These are phyloP conservation scores for Cladosporium sp. DNA, from an alignment of 2,329 filamentous ascomycete genomes.

Conservation along the genomic window DNA sequence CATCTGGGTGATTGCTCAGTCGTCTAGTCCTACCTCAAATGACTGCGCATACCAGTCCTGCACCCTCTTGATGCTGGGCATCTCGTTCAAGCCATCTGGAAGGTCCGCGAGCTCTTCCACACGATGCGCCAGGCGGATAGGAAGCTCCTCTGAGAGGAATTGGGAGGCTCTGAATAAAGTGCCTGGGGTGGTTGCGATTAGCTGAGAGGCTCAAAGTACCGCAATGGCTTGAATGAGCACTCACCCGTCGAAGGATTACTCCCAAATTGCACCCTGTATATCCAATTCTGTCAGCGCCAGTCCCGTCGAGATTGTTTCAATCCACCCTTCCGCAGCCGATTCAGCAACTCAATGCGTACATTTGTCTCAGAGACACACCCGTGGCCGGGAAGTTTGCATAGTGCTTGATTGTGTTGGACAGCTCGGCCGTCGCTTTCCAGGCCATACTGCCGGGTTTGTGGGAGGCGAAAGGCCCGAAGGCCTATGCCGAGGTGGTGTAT, in stretches of 20 bases:
- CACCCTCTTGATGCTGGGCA: constrained; percentile 92
- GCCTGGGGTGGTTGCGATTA: constrained; percentile 45
- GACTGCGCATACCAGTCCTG: constrained; percentile 99
- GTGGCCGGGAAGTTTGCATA: constrained; percentile 97
- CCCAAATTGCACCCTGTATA: constrained; percentile 71
- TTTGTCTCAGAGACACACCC: constrained; percentile 91
- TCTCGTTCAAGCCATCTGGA: constrained; percentile 92
- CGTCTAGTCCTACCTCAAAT: constrained; percentile 69
- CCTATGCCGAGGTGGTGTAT: constrained; percentile 1
- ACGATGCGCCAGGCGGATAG: constrained; percentile 90
- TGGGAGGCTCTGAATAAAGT: constrained; percentile 96
- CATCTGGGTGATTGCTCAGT: constrained; percentile 12
- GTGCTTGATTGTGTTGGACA: constrained; percentile 97
- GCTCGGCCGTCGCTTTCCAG: constrained; percentile 80
- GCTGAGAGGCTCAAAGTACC: neutral
- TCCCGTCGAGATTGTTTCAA: constrained; percentile 53
- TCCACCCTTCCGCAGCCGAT: too few relatives aligned
- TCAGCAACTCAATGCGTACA: constrained; percentile 81
- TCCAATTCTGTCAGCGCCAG: constrained; percentile 2
- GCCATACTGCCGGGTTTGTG: constrained; percentile 3
- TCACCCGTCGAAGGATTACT: constrained; percentile 84
- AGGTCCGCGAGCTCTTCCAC: constrained; percentile 89
- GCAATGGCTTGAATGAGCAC: constrained; percentile 18
- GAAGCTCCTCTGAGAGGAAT: constrained; percentile 96
- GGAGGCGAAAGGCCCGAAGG: constrained; percentile 9